Conservation (phyloP, 1,284 basidiomycete species). For the Anthracocystis walkeri region DNA sequence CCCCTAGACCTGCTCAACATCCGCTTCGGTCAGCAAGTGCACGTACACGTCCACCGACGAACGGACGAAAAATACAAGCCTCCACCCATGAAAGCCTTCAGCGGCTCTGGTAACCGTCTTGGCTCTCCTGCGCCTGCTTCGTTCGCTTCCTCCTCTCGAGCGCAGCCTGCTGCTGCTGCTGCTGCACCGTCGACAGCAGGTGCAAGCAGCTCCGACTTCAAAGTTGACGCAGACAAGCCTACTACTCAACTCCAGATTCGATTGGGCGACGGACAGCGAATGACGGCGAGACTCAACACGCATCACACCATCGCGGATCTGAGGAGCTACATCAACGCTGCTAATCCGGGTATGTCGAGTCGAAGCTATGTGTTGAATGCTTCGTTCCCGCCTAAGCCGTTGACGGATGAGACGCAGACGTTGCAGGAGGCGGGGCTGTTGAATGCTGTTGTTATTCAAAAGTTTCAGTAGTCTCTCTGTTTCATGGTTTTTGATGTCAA, state of each 20-base stretch:
- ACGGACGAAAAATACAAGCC: constrained; percentile 81
- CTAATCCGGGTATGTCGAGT: constrained; percentile 60
- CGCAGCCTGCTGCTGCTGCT: constrained; percentile 48
- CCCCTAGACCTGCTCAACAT: constrained; percentile 84
- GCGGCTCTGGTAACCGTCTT: constrained; percentile 83
- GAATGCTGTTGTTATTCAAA: constrained; percentile 66
- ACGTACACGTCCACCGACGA: constrained; percentile 83
- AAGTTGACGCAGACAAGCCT: constrained; percentile 83
- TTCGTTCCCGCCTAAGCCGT: constrained; percentile 66
- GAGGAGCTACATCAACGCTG: constrained; percentile 84
- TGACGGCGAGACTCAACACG: constrained; percentile 89
- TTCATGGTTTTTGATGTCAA: neutral
- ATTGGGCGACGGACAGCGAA: constrained; percentile 86
- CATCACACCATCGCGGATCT: constrained; percentile 90
- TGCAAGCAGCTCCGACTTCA: constrained; percentile 72
- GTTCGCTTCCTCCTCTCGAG: constrained; percentile 31
- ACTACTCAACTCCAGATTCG: constrained; percentile 92
- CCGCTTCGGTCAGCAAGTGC: constrained; percentile 82
- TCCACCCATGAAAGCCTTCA: constrained; percentile 74
- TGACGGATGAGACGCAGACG: constrained; percentile 61
- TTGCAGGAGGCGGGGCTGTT: constrained; percentile 63
- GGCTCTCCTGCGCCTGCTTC: constrained; percentile 72
- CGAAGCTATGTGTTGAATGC: constrained; percentile 60
- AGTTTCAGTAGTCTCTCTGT: constrained; percentile 41
- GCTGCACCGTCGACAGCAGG: constrained; percentile 13